These are phyloP conservation scores for Xylariaceae sp. DNA, from an alignment of 2,329 filamentous ascomycete species.

Conservation along the genomic window DNA sequence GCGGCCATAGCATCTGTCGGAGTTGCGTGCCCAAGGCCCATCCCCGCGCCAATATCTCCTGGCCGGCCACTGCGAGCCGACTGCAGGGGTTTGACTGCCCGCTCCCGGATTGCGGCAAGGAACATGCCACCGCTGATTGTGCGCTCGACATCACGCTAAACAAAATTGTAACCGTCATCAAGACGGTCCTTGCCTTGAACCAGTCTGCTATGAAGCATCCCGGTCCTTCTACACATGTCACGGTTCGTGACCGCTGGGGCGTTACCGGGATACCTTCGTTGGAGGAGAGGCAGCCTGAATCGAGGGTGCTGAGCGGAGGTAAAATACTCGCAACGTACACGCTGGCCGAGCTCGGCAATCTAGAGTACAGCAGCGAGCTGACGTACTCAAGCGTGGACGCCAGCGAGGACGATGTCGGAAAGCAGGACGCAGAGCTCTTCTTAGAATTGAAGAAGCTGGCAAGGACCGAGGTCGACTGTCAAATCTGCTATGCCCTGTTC, in stretches of 20 bases:
- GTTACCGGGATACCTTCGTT: slow-evolving; percentile 39
- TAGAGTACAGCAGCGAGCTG: slow-evolving; percentile 31
- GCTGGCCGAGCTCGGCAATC: slow-evolving; percentile 43
- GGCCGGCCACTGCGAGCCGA: slow-evolving; percentile 63
- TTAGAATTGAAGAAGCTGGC: slow-evolving; percentile 54
- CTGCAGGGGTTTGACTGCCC: slow-evolving; percentile 70
- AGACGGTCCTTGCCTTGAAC: slow-evolving; percentile 44
- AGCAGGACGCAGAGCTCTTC: slow-evolving; percentile 47
- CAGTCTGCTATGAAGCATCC: slow-evolving; percentile 31
- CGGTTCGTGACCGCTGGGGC: slow-evolving; percentile 36
- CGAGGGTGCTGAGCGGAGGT: slow-evolving; percentile 46
- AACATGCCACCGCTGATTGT: slow-evolving; percentile 75
- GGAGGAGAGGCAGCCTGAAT: slow-evolving; percentile 31
- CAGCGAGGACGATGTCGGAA: slow-evolving; percentile 26
- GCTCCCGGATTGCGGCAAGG: slow-evolving; percentile 56
- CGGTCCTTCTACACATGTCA: slow-evolving; percentile 37
- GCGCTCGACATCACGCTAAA: slow-evolving; percentile 68
- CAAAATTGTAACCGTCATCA: slow-evolving; percentile 61
- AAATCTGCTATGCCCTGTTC: slow-evolving; percentile 78
- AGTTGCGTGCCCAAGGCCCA: slow-evolving; percentile 65
- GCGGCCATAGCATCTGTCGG: slow-evolving; percentile 72
- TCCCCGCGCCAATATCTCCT: slow-evolving; percentile 65
- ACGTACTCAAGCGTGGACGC: slow-evolving; percentile 28
- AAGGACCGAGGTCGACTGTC: slow-evolving; percentile 73
- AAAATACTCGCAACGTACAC: slow-evolving; percentile 61